These are phyloP conservation scores for Corniculantispora saksenae DNA, from an alignment of 2,329 filamentous ascomycete genomes.

Conservation along the genomic window DNA sequence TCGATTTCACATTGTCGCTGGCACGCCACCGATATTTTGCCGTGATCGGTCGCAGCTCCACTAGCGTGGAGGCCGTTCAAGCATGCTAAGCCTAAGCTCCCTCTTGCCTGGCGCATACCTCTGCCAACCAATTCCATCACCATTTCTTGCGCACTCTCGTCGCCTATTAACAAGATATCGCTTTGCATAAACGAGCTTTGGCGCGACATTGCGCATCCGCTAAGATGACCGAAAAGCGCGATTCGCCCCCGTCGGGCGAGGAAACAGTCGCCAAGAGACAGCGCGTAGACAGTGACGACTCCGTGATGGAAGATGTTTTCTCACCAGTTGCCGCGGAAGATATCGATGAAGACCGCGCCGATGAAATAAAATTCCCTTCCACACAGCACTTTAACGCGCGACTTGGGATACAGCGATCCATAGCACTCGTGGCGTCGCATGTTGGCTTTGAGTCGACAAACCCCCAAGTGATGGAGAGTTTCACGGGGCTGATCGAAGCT, in stretches of 20 bases:
- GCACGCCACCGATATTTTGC: neutral
- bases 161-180: neutral
- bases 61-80: neutral
- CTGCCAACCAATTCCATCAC: neutral
- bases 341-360: conserved; percentile 22
- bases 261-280: conserved; percentile 5
- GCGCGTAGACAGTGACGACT: conserved; percentile 8
- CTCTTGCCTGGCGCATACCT: neutral
- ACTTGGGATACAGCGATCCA: conserved; percentile 52
- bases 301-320: conserved; percentile 8
- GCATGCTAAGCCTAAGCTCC: neutral
- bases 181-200: neutral
- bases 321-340: conserved; percentile 1
- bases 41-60: neutral
- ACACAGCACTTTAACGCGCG: conserved; percentile 37
- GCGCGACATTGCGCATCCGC: neutral
- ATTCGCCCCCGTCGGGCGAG: neutral
- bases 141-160: neutral
- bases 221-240: conserved; percentile 10
- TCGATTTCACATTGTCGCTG: too few relatives aligned
- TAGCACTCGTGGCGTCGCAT: conserved; percentile 56
- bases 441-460: conserved; percentile 59
- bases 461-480: conserved; percentile 59
- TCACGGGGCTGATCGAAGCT: conserved; percentile 55
- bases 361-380: conserved; percentile 24